A percentile compares a stretch with the other conserved stretches of the same genome.
Evolutionary conservation across 1,139 yeast genomes (phyloP).

Genomic region (Nakaseomyces delphensis): DNA sequence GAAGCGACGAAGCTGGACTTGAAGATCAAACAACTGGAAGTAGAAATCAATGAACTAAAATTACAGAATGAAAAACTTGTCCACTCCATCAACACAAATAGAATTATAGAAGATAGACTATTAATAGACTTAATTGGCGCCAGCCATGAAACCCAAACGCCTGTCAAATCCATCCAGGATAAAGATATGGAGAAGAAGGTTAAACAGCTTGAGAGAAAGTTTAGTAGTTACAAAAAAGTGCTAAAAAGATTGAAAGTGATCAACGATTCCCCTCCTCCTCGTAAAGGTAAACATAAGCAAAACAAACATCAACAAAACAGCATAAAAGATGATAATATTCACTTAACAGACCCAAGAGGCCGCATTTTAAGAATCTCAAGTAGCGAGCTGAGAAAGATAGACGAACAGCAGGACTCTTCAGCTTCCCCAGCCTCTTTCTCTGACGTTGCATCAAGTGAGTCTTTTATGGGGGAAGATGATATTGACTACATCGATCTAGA

Average conservation of each 20-base stretch:
- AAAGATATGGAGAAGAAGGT: constrained; percentile 25
- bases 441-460: background rate
- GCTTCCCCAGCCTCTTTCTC: constrained; percentile 11
- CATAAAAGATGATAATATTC: constrained; percentile 4
- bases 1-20: constrained; percentile 24
- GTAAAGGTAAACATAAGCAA: constrained; percentile 7
- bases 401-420: constrained; percentile 20
- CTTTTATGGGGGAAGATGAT: constrained; percentile 6
- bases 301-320: constrained; percentile 4
- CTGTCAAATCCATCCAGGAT: constrained; percentile 12
- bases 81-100: constrained; percentile 25
- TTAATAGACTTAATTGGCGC: constrained; percentile 19
- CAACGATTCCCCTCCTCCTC: constrained; percentile 8
- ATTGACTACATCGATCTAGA: constrained; percentile 5
- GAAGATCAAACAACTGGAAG: constrained; percentile 28
- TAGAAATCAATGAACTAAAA: constrained; percentile 29
- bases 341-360: constrained; percentile 8
- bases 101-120: constrained; percentile 23
- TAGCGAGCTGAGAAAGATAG: constrained; percentile 21
- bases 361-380: constrained; percentile 22
- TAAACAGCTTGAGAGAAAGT: constrained; percentile 25
- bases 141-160: background rate
- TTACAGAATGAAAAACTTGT: constrained; percentile 30
- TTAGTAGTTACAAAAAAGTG: constrained; percentile 23
- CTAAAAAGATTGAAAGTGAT: constrained; percentile 17